Conservation (phyloP, 805 yeast genomes). For the Monosporozyma siamensis region DNA sequence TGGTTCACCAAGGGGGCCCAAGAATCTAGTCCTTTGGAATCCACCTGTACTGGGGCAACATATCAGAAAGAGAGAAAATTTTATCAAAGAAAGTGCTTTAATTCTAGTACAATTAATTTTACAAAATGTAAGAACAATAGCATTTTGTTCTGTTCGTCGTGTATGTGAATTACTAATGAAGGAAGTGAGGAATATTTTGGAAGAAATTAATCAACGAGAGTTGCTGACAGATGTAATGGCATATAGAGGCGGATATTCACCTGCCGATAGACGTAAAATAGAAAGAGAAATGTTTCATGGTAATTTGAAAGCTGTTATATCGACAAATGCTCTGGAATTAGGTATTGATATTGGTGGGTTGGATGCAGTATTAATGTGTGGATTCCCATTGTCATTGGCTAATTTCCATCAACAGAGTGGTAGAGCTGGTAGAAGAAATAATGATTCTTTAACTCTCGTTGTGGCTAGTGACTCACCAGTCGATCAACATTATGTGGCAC, state of each 20-base stretch:
- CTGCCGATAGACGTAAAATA: conserved; percentile 74
- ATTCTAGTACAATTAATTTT: conserved; percentile 57
- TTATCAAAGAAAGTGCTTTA: conserved; percentile 68
- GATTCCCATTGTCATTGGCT: conserved; percentile 81
- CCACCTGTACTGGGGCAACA: conserved; percentile 62
- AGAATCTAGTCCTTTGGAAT: conserved; percentile 72
- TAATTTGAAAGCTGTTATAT: conserved; percentile 71
- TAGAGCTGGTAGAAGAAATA: conserved; percentile 84
- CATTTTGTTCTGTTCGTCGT: conserved; percentile 78
- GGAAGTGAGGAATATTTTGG: conserved; percentile 54
- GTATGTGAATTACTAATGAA: conserved; percentile 85
- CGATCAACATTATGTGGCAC: conserved; percentile 72
- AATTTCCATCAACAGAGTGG: conserved; percentile 95
- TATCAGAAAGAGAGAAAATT: conserved; percentile 51
- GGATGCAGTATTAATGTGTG: conserved; percentile 87
- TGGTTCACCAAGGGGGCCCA: conserved; percentile 82
- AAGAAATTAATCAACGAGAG: conserved; percentile 36
- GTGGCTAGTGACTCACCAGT: conserved; percentile 79
- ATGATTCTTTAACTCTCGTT: conserved; percentile 76
- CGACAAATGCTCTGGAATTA: conserved; percentile 90
- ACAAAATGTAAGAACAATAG: conserved; percentile 67
- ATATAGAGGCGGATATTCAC: conserved; percentile 91
- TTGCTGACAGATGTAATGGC: conserved; percentile 67
- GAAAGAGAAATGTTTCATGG: conserved; percentile 90
- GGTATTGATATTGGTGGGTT: conserved; percentile 92